Evolutionary conservation across 257 asterid genomes (phyloP).

Genomic region (Ilex aquifolium): DNA sequence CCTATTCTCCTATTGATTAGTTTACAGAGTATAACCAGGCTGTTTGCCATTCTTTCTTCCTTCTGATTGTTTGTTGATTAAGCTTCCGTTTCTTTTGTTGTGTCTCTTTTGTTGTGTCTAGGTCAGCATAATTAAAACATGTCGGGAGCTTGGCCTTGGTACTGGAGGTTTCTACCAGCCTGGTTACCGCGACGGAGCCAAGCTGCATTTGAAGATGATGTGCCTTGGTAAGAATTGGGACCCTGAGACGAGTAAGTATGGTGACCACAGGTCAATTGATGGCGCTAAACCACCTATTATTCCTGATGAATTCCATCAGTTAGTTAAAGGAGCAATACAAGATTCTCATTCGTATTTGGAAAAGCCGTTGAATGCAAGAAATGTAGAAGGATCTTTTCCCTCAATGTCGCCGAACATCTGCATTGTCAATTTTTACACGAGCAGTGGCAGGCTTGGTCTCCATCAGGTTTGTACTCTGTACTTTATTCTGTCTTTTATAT

Average conservation of each 20-base stretch:
- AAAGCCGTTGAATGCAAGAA: slow-evolving; percentile 16
- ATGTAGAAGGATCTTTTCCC: slow-evolving; percentile 40
- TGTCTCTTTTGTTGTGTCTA: slow-evolving; percentile 20
- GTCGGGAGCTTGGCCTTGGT: slow-evolving; percentile 59
- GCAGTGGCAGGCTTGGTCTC: slow-evolving; percentile 67
- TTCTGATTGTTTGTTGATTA: not conserved
- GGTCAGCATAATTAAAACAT: slow-evolving; percentile 49
- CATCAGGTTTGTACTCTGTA: slow-evolving; percentile 50
- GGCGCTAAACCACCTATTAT: slow-evolving; percentile 60
- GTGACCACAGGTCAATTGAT: slow-evolving; percentile 46
- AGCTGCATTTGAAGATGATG: slow-evolving; percentile 69
- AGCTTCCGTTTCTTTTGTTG: not conserved
- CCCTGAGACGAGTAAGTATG: slow-evolving; percentile 46
- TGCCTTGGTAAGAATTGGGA: slow-evolving; percentile 91
- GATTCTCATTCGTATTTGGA: slow-evolving; percentile 37
- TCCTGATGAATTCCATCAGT: slow-evolving; percentile 43
- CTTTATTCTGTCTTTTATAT: too few relatives aligned
- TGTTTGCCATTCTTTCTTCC: not conserved
- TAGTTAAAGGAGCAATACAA: slow-evolving; percentile 47
- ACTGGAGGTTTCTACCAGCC: slow-evolving; percentile 82
- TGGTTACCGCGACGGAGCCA: slow-evolving; percentile 57
- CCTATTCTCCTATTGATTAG: not conserved
- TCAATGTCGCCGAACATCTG: slow-evolving; percentile 67
- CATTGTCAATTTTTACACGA: slow-evolving; percentile 62
- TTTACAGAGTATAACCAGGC: not conserved